Evolutionary conservation across 2,329 filamentous ascomycete species (phyloP), one percentile per base, ranked within the genome.

Genomic region (Byssochlamys sp.): DNA sequence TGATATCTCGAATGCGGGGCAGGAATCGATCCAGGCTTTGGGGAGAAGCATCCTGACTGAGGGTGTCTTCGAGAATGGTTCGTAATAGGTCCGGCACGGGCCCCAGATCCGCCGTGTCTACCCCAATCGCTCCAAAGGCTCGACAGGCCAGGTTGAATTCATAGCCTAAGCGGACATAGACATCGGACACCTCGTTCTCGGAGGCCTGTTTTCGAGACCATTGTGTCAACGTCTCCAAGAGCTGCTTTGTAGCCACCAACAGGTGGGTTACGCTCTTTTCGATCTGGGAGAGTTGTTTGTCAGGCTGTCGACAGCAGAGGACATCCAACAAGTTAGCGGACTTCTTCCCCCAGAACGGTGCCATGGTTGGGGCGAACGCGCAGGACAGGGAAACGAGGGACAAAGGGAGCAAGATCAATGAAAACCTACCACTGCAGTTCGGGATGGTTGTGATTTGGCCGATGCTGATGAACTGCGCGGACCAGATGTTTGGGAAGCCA

Each of bases 71-170:
- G 56, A 99, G 82, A 58, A 99, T 97, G 59, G 86, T 86, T 66
- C 94, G 86, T 61, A 99, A 77, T 59, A 91, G 80, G 71, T 99
- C 94, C 4, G 94, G 94, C 2, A 99, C 94, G 65, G 96, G 96
- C 58, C 94, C 94, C 11, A 99, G 81, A 72, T 99, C 94, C 27
- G 85, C 84, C 1, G 91, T 96, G 68, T 99, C 94, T 61, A 99
- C 94, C 61, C 95, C 94, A 68, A 99, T 99, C 58, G 91, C 90
- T 67, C 90, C 90, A 75, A 99, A 99, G 60, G 94, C 92, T 57
- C 94, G 88, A 73, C 92, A 97, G 28, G 94, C 94, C 78, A 99
- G 94, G 75, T 99, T 99, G 81, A 99, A 99, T 75, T 99, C 94
- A 75, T 99, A 99, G 52, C 94, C 94, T 60, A 99, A 79, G 60